Conservation (phyloP, 345 rosid genomes). For the Cochlearia excelsa region DNA sequence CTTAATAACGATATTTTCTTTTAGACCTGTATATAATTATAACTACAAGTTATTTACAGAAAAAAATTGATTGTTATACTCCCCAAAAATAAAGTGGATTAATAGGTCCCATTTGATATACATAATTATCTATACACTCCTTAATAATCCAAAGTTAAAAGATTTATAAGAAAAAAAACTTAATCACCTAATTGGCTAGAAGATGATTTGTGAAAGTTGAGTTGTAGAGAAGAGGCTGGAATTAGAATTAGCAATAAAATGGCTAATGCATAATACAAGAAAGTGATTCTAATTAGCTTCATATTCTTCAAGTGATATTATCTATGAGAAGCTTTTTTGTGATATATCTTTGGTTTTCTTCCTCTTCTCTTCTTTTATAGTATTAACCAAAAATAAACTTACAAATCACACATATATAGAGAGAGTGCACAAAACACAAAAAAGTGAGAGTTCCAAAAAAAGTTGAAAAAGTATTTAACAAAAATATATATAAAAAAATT, state of each 20-base stretch:
- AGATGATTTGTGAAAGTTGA: constrained; percentile 20
- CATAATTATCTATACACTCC: no score
- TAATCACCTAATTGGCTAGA: constrained; percentile 26
- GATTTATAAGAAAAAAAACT: neutral
- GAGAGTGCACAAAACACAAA: constrained; percentile 55
- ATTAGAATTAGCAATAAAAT: constrained; percentile 12
- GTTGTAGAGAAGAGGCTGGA: constrained; percentile 29
- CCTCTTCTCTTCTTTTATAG: constrained; percentile 25
- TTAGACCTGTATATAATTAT: constrained; percentile 9
- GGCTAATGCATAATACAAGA: constrained; percentile 25
- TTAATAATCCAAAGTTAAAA: no score
- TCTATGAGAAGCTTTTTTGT: constrained; percentile 12
- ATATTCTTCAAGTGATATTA: constrained; percentile 20
- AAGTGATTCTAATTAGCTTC: constrained; percentile 25
- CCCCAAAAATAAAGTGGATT: no score
- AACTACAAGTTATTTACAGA: no score
- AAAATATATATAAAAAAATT: constrained; percentile 9
- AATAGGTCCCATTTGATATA: no score
- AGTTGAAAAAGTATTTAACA: constrained; percentile 24
- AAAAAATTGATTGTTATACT: no score
- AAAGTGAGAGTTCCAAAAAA: constrained; percentile 51
- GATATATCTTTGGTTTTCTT: constrained; percentile 20
- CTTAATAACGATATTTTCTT: neutral
- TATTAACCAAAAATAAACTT: constrained; percentile 16
- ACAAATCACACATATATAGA: neutral